A percentile compares a stretch with the other conserved stretches of the same genome.
phyloP scores from a whole-genome alignment of 2,329 filamentous ascomycete genomes.

The Fusarium buxicola region DNA sequence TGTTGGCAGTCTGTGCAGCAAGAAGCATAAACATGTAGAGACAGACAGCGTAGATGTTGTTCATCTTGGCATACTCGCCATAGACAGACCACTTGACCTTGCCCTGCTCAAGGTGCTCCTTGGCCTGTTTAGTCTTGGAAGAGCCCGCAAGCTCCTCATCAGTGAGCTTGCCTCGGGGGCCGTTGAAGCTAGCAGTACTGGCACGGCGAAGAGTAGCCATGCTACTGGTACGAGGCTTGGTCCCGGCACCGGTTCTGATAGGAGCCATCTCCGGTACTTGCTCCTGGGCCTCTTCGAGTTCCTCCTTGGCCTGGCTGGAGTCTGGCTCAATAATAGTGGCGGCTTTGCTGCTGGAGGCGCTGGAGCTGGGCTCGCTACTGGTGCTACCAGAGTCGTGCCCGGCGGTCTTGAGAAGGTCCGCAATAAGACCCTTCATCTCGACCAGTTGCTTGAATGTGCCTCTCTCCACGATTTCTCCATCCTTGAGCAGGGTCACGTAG shows the following conservation, averaged over 20 bases:
- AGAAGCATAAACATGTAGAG: slow-evolving; percentile 84
- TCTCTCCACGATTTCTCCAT: slow-evolving; percentile 85
- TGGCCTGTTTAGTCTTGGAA: slow-evolving; percentile 83
- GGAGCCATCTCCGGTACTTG: slow-evolving; percentile 79
- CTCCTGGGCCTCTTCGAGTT: slow-evolving; percentile 83
- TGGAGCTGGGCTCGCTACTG: slow-evolving; percentile 57
- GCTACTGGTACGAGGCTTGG: slow-evolving; percentile 74
- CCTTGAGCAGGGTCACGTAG: slow-evolving; percentile 85
- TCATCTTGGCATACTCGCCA: slow-evolving; percentile 92
- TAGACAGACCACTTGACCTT: slow-evolving; percentile 98
- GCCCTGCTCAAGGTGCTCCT: slow-evolving; percentile 92
- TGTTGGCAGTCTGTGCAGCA: slow-evolving; percentile 82
- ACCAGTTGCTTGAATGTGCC: slow-evolving; percentile 92
- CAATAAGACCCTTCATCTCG: slow-evolving; percentile 92
- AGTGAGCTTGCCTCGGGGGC: slow-evolving; percentile 82
- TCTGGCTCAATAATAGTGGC: slow-evolving; percentile 68
- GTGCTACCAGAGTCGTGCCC: slow-evolving; percentile 65
- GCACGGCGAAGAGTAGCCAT: slow-evolving; percentile 86
- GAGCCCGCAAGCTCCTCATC: slow-evolving; percentile 83
- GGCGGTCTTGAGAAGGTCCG: slow-evolving; percentile 83
- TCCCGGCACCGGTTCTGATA: slow-evolving; percentile 68
- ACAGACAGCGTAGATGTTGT: slow-evolving; percentile 84
- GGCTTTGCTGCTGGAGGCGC: slow-evolving; percentile 62
- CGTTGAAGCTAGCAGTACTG: slow-evolving; percentile 89
- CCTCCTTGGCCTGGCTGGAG: slow-evolving; percentile 67